Evolutionary conservation across 768 basidiomycete species (phyloP).

Genomic region (Pisolithus sp.): DNA sequence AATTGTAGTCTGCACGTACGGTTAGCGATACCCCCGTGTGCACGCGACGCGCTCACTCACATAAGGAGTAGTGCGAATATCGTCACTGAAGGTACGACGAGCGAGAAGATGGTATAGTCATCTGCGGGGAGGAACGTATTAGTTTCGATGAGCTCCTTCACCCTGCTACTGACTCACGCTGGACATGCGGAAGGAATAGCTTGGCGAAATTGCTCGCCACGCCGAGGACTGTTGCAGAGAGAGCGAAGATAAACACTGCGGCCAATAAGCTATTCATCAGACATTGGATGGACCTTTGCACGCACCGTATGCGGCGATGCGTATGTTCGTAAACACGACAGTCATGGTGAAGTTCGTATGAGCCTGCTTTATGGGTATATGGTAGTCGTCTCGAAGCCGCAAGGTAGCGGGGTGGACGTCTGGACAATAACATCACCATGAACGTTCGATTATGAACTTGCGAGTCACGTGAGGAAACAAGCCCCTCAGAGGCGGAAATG

Average conservation of each 20-base stretch:
- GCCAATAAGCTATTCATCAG: conserved; percentile 14
- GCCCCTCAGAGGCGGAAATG: neutral
- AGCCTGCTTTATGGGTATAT: conserved; percentile 1
- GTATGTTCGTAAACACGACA: conserved; percentile 51
- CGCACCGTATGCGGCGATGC: conserved; percentile 48
- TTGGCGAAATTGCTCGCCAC: conserved; percentile 60
- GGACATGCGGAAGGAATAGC: conserved; percentile 58
- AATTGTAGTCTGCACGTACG: conserved; percentile 50
- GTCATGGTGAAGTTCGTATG: conserved; percentile 38
- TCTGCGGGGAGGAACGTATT: conserved; percentile 30
- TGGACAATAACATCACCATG: too few species aligned
- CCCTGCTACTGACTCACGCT: conserved; percentile 40
- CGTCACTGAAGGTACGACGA: conserved; percentile 60
- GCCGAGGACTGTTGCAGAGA: conserved; percentile 54
- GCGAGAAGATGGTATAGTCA: conserved; percentile 65
- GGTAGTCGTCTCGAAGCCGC: conserved; percentile 6
- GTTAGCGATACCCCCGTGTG: neutral
- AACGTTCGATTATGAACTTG: too few species aligned
- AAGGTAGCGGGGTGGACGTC: too few species aligned
- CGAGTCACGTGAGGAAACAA: neutral
- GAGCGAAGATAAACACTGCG: conserved; percentile 32
- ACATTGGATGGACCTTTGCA: conserved; percentile 6
- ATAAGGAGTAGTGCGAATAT: conserved; percentile 55
- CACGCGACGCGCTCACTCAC: conserved; percentile 31
- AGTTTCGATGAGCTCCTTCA: conserved; percentile 1